phyloP scores from a whole-genome alignment of 768 basidiomycete species.

The Lactifluus echinatus region DNA sequence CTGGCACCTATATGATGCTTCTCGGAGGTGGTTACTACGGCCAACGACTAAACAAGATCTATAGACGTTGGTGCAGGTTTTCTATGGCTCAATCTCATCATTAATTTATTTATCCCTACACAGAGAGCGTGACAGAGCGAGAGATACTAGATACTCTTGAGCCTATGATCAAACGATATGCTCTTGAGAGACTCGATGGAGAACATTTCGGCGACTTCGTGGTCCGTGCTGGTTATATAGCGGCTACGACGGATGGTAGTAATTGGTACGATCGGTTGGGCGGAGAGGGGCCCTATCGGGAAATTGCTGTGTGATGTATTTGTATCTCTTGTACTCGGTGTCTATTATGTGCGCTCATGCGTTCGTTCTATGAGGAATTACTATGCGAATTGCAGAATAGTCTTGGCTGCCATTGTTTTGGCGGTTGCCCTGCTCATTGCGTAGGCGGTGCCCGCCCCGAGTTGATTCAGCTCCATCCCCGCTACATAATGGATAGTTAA shows the following conservation, averaged over 20 bases:
- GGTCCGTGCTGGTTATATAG: conserved; percentile 84
- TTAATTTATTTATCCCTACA: neutral
- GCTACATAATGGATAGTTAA: too few relatives aligned
- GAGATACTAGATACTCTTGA: conserved; percentile 83
- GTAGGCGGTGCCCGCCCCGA: too few relatives aligned
- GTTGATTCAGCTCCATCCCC: neutral
- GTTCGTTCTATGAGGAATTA: neutral
- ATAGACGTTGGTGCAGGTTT: conserved; percentile 47
- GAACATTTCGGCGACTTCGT: conserved; percentile 96
- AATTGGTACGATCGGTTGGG: conserved; percentile 83
- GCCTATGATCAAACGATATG: conserved; percentile 94
- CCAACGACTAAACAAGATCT: conserved; percentile 93
- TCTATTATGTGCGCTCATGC: neutral
- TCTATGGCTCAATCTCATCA: neutral
- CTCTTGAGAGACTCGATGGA: conserved; percentile 74
- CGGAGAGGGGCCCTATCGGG: conserved; percentile 56
- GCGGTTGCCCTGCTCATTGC: neutral
- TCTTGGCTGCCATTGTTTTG: neutral
- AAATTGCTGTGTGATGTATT: conserved; percentile 22
- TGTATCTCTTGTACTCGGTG: neutral
- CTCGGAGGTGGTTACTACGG: conserved; percentile 95
- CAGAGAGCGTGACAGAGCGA: conserved; percentile 81
- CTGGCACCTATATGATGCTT: conserved; percentile 86
- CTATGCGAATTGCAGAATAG: neutral
- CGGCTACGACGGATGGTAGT: conserved; percentile 73